Evolutionary conservation across 208 protist genomes (phyloP).

Genomic region (Blastocrithidia nonstop): DNA sequence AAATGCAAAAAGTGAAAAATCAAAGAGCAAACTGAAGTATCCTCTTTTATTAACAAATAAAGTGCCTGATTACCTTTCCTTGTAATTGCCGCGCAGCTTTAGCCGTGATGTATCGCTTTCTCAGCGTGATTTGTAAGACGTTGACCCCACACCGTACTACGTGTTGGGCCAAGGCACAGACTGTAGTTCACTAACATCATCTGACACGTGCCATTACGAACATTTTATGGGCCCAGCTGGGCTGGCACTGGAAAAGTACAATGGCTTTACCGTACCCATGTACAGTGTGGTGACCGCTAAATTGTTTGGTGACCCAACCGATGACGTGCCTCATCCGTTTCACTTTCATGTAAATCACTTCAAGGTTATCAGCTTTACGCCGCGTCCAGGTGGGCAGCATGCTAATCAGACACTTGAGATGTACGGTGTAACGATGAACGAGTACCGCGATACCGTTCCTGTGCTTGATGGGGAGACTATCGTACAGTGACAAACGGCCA

Average conservation of each 20-base stretch:
- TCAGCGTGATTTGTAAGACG: conserved; percentile 16
- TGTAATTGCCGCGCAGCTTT: conserved; percentile 3
- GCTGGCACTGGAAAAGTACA: conserved; percentile 10
- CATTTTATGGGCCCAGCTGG: conserved; percentile 37
- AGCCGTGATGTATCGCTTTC: conserved; percentile 56
- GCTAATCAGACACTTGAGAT: conserved; percentile 53
- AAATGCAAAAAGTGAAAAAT: conserved; percentile 5
- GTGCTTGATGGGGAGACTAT: conserved; percentile 66
- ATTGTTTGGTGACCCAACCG: conserved; percentile 55
- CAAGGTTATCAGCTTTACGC: conserved; percentile 46
- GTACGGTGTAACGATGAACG: conserved; percentile 37
- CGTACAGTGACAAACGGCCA: conserved; percentile 68
- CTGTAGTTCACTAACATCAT: conserved; percentile 41
- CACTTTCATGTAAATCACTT: conserved; percentile 84
- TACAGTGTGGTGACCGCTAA: conserved; percentile 37
- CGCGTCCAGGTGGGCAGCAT: conserved; percentile 47
- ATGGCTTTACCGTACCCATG: conserved; percentile 56
- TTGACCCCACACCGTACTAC: conserved; percentile 29
- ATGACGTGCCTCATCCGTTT: conserved; percentile 56
- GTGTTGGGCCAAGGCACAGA: conserved; percentile 47
- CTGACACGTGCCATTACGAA: conserved; percentile 43
- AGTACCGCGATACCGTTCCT: conserved; percentile 78
- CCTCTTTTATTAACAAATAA: conserved; percentile 18
- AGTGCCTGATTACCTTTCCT: conserved; percentile 30
- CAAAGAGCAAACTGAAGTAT: not conserved